Evolutionary conservation across 345 rosid genomes (phyloP), one percentile per base, ranked within the genome.

Genomic region (Arabidopsis arenosa): DNA sequence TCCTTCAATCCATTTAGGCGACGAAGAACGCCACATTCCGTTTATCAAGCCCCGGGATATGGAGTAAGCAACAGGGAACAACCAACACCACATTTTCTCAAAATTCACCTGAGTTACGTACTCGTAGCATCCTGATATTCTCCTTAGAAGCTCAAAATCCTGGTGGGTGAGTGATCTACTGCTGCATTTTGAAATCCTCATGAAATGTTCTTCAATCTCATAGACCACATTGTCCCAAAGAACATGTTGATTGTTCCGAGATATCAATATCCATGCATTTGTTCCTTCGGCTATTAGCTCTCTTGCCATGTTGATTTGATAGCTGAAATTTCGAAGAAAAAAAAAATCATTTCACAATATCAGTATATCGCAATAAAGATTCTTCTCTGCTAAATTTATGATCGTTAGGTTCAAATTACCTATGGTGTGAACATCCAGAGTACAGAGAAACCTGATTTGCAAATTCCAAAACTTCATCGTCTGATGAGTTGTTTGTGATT

Each of bases 41-140:
- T 83, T 87, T 41, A 89, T 70, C 76, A 79, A 44, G 4, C 86
- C 83, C 36, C 88, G 77, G 39, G 93, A 88, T 71, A 93, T 64
- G 14, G 94, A 68, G 52, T 74, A 77, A 13, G 93, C 97, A 41
- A 91, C 81, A 15, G 97, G 98, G 82, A 84, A 91, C 64, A 93
- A 59, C 98, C 98, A 93, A 77, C 90, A 84, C 97, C 97, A 93
- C 77, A 91, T 69, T 75, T 85, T 93, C 85, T 93, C 96, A 64
- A 93, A 93, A 65, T 84, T 88, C 66, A 87, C 96, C 80, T 83
- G 92, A 63, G 88, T 85, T 78, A 91, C n/a, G 72, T 81, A 79
- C 44, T 89, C 96, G 26, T 52, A 79, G 78, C 96, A 91, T 70
- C 96, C 98, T 10, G 94, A 83, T 68, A 91, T 84, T 80, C 85